Evolutionary conservation across 2,329 filamentous ascomycete species (phyloP).

Genomic region (Aspergillus bombycis): DNA sequence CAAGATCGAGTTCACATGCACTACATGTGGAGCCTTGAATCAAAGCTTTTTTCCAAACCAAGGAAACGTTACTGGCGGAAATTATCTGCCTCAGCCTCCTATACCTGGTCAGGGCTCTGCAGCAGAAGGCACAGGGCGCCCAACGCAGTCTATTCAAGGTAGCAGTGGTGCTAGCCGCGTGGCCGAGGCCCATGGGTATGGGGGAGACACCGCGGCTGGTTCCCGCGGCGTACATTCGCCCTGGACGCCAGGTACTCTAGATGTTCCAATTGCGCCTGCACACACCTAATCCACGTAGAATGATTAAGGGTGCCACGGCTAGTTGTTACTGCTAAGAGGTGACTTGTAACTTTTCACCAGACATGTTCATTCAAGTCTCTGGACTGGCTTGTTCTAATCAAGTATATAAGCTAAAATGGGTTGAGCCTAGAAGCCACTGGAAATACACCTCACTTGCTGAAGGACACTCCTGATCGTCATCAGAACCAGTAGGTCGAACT

Average conservation of each 20-base stretch:
- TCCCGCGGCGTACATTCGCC: conserved; percentile 31
- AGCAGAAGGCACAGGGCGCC: conserved; percentile 22
- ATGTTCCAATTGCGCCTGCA: conserved; percentile 32
- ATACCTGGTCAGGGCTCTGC: conserved; percentile 23
- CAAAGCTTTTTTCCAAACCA: conserved; percentile 44
- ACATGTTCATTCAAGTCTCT: background rate
- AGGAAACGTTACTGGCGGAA: conserved; percentile 36
- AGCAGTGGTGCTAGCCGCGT: conserved; percentile 19
- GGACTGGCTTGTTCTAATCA: background rate
- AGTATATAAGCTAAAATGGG: background rate
- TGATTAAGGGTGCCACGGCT: background rate
- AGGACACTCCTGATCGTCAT: background rate
- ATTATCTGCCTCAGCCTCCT: conserved; percentile 31
- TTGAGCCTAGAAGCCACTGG: background rate
- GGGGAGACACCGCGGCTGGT: conserved; percentile 25
- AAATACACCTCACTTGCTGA: background rate
- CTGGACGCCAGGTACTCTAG: conserved; percentile 31
- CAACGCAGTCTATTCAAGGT: conserved; percentile 23
- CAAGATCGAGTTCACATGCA: conserved; percentile 46
- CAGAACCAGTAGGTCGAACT: background rate
- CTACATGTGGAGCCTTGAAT: conserved; percentile 41
- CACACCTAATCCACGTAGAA: conserved; percentile 21
- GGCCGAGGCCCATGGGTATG: conserved; percentile 27
- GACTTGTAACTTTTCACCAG: background rate
- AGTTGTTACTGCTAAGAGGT: background rate